Percentiles rank a stretch among this genome's conserved stretches.
phyloP scores from a whole-genome alignment of 2,329 filamentous ascomycete genomes.

The Ophiostoma australiae region DNA sequence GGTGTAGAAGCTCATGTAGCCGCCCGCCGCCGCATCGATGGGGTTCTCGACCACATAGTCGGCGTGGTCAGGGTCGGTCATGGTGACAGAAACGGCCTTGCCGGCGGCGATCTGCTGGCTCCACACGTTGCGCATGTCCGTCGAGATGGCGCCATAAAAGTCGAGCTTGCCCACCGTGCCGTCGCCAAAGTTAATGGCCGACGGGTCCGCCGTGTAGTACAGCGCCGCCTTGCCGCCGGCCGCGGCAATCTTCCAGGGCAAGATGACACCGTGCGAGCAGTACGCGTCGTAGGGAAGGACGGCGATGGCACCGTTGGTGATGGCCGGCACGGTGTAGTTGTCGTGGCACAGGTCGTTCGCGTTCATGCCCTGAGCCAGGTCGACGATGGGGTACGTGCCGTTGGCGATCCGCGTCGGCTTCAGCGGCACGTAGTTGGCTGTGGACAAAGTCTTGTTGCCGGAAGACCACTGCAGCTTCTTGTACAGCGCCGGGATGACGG shows the following conservation, averaged over 20 bases:
- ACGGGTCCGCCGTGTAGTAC: neutral
- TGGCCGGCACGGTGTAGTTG: neutral
- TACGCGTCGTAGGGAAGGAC: neutral
- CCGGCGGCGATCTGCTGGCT: no score
- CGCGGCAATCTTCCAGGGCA: neutral
- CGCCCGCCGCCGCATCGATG: neutral
- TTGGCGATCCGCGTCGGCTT: constrained; percentile 32
- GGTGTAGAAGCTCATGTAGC: constrained; percentile 35
- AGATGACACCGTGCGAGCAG: neutral
- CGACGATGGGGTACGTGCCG: constrained; percentile 29
- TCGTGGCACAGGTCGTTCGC: neutral
- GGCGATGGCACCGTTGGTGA: neutral
- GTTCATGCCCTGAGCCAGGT: neutral
- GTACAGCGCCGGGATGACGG: neutral
- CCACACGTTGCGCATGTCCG: no score
- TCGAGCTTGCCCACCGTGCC: neutral
- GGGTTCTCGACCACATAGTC: neutral
- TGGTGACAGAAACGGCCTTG: neutral
- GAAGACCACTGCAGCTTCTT: neutral
- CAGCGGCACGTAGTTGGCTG: constrained; percentile 22
- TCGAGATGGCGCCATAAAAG: neutral
- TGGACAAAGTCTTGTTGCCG: neutral
- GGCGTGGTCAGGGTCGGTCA: neutral
- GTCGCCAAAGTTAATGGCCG: neutral
- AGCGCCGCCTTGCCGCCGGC: neutral